Percentiles rank a stretch among this genome's conserved stretches.
These are phyloP conservation scores for Colletotrichum sp. DNA, from an alignment of 2,329 filamentous ascomycete genomes.

Conservation along the genomic window DNA sequence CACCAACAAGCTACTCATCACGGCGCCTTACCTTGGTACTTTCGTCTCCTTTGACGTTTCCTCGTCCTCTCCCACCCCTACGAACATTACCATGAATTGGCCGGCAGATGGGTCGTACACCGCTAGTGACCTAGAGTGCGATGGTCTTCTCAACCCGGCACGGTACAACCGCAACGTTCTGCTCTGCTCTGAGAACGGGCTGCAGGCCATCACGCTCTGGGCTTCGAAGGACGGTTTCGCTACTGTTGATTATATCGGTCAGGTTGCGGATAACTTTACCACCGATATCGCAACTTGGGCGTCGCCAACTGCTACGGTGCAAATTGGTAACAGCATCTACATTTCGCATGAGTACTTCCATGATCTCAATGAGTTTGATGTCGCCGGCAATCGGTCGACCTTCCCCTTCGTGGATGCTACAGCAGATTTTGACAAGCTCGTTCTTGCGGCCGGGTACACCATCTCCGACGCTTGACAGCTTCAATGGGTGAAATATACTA, in stretches of 20 bases:
- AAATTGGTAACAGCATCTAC: not conserved
- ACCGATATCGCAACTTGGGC: not conserved
- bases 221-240: not conserved
- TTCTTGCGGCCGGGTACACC: not conserved
- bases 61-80: not conserved
- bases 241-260: not conserved
- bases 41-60: not conserved
- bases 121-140: not conserved
- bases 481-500: not conserved
- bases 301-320: not conserved
- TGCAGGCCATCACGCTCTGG: not conserved
- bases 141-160: not conserved
- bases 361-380: not conserved
- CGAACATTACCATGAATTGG: not conserved
- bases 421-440: not conserved
- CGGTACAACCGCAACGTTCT: not conserved
- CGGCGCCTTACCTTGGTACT: not conserved
- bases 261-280: not conserved
- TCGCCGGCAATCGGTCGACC: not conserved
- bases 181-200: not conserved
- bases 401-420: not conserved
- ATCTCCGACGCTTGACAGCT: not conserved
- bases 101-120: not conserved
- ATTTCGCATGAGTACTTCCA: not conserved
- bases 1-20: not conserved